These are phyloP conservation scores for Pythium apleroticum DNA, from an alignment of 352 stramenopile genomes.

Conservation along the genomic window DNA sequence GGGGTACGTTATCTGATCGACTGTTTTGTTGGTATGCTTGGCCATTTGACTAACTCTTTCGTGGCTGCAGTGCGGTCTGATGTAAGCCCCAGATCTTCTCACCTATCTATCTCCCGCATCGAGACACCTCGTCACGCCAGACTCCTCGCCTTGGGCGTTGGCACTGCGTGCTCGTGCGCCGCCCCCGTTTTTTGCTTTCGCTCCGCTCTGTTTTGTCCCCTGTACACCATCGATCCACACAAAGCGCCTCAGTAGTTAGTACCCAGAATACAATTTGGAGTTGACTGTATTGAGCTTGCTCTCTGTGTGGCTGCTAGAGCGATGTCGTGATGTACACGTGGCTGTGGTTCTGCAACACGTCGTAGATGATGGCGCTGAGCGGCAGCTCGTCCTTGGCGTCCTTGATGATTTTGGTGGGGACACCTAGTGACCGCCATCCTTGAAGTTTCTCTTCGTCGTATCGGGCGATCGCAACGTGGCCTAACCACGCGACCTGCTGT, in stretches of 20 bases:
- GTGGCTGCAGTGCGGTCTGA: conserved; percentile 26
- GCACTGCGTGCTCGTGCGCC: not conserved
- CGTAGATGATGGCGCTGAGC: conserved; percentile 62
- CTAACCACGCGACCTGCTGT: conserved; percentile 72
- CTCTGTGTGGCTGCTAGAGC: not conserved
- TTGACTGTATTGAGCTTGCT: not conserved
- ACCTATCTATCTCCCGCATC: conserved; percentile 22
- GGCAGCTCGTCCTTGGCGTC: conserved; percentile 45
- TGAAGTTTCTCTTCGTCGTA: conserved; percentile 55
- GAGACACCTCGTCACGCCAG: not conserved
- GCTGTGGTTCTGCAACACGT: conserved; percentile 53
- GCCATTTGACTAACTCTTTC: not conserved
- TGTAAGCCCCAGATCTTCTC: conserved; percentile 21
- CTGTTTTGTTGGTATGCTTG: not conserved
- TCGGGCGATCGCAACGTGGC: conserved; percentile 65
- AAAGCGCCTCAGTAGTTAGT: conserved; percentile 7
- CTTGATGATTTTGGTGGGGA: conserved; percentile 43
- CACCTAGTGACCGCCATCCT: conserved; percentile 52
- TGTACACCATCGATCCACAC: conserved; percentile 19
- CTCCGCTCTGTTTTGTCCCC: conserved; percentile 21
- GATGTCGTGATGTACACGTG: conserved; percentile 74
- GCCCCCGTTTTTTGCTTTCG: conserved; percentile 7
- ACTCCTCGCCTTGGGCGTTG: not conserved
- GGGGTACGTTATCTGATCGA: conserved; percentile 38
- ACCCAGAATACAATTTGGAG: conserved; percentile 25